Base-by-base conservation (phyloP, 2,329 filamentous ascomycete species). In the Sporothrix phasma region DNA sequence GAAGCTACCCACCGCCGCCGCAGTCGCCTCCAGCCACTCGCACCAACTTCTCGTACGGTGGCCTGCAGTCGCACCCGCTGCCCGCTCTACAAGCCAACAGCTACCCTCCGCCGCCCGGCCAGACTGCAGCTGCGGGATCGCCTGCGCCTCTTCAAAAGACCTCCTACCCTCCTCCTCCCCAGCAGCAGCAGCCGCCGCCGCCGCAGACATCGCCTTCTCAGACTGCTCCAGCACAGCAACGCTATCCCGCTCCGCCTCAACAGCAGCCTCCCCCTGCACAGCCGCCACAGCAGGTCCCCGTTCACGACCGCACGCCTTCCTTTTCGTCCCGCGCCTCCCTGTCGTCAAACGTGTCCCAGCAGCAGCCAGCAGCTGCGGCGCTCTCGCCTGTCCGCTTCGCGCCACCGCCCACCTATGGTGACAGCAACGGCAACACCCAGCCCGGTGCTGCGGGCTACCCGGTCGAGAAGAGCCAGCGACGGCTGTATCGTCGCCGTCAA, bases 1-100 rank as follows among this genome's bases (percentile, higher is more conserved):
- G 69, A 66, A 73, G 63, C 69, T 75, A 76, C 51, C 73, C 74
- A 3, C 73, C 73, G 37, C 74, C 74, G 59, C 74, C 74, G 39
- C 71, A 72, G 69, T 75, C 74, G 37, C 73, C 74, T 19, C 74
- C 74, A 19, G 73, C 74, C 15, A 71, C 69, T 24, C 70, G 73
- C 66, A 74, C 73, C 64, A 73, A 73, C 65, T 75, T 76, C 67
- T 74, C 74, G 7, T 76, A 75, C 62, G 64, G 64, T 49, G 66
- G 67, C 6, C 53, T 62, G 45, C 70, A 71, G n/a, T 63, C 73
- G 22, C 73, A 73, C 19, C 72, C 72, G 8, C 64, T 68, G 17
- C n/a, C 65, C n/a, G 53, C 61, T 24, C 58, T 47, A 19, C 58
- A 53, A 19, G 24, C 62, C 8, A 72, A 71, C 63, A 73, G 73